Conservation (phyloP, 2,329 filamentous ascomycete species). For the Pestalotiopsis sp. region DNA sequence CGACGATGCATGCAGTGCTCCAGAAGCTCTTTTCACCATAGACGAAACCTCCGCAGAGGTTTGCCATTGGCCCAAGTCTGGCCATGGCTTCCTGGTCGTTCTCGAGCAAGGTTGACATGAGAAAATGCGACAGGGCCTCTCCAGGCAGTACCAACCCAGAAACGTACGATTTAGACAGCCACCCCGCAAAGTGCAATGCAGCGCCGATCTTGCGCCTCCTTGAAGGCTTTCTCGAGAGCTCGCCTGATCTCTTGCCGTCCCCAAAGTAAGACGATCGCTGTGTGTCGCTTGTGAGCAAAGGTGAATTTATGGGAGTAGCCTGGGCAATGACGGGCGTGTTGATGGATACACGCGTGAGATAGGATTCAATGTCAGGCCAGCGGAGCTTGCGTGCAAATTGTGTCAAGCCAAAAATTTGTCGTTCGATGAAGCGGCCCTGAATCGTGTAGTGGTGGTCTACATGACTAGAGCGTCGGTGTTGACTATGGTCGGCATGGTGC, state of each 20-base stretch:
- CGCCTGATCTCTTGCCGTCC: constrained; percentile 25
- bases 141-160: constrained; percentile 68
- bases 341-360: constrained; percentile 50
- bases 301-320: constrained; percentile 42
- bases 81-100: constrained; percentile 62
- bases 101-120: constrained; percentile 68
- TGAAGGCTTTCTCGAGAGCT: constrained; percentile 35
- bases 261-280: constrained; percentile 51
- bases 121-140: constrained; percentile 62
- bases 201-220: constrained; percentile 59
- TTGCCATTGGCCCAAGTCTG: constrained; percentile 62
- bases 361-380: constrained; percentile 63
- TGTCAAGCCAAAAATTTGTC: constrained; percentile 63
- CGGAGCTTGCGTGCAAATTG: constrained; percentile 65
- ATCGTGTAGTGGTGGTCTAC: constrained; percentile 48
- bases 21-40: constrained; percentile 68
- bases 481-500: constrained; percentile 39
- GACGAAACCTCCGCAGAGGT: constrained; percentile 66
- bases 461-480: constrained; percentile 35
- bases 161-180: constrained; percentile 70
- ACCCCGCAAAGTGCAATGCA: constrained; percentile 61
- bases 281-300: constrained; percentile 38
- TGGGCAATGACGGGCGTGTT: constrained; percentile 48
- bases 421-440: constrained; percentile 56
- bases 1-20: constrained; percentile 68